Percentiles rank a stretch among this genome's conserved stretches.
Evolutionary conservation across 129 eudicot species (phyloP).

Genomic region (Kitagawia praeruptora): DNA sequence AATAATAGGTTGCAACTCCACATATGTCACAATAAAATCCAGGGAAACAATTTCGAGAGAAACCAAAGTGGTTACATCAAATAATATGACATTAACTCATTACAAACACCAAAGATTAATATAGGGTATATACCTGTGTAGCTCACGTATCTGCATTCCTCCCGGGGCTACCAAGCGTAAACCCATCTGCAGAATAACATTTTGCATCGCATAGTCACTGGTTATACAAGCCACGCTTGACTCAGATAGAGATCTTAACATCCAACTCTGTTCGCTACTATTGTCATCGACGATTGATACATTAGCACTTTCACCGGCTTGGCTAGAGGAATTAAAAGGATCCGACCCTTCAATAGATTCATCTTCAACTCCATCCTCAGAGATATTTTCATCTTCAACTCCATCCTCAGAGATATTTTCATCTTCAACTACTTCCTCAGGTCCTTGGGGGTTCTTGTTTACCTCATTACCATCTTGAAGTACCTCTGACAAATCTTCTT

Average conservation of each 20-base stretch:
- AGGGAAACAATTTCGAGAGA: background rate
- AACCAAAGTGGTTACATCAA: background rate
- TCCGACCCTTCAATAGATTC: slow-evolving; percentile 10
- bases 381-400: background rate
- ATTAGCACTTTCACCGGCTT: slow-evolving; percentile 43
- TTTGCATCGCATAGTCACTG: slow-evolving; percentile 92
- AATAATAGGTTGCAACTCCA: background rate
- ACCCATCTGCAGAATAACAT: slow-evolving; percentile 93
- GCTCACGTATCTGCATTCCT: slow-evolving; percentile 96
- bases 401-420: slow-evolving; percentile 18
- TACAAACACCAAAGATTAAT: slow-evolving; percentile 1
- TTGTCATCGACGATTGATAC: slow-evolving; percentile 47
- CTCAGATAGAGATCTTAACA: slow-evolving; percentile 81
- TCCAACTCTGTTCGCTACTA: slow-evolving; percentile 97
- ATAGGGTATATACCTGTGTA: slow-evolving; percentile 51
- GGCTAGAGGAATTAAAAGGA: slow-evolving; percentile 33
- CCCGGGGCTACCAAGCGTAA: slow-evolving; percentile 89
- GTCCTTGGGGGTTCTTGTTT: slow-evolving; percentile 10
- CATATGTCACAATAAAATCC: background rate
- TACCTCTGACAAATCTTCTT: slow-evolving; percentile 32
- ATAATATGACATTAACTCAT: background rate
- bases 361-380: slow-evolving; percentile 25
- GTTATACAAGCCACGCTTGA: slow-evolving; percentile 93
- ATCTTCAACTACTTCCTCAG: background rate
- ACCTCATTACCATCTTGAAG: slow-evolving; percentile 15